Evolutionary conservation across 2,329 filamentous ascomycete genomes (phyloP).

Genomic region (Ophiosphaerella herpotricha): DNA sequence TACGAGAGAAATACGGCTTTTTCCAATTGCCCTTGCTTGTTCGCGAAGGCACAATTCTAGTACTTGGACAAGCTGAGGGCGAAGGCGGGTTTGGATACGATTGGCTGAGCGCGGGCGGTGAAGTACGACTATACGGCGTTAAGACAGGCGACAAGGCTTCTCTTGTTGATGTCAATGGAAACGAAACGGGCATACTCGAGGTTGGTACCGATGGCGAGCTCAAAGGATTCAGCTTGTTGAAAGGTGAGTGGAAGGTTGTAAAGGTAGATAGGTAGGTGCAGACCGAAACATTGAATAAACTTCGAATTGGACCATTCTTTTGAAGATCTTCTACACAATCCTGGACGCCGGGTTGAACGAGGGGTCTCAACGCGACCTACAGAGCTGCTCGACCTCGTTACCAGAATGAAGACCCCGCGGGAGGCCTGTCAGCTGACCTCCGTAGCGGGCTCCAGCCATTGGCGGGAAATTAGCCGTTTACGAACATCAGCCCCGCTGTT

Average conservation of each 20-base stretch:
- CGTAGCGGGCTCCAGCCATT: conserved; percentile 11
- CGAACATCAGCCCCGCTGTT: conserved; percentile 18
- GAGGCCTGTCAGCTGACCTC: background rate
- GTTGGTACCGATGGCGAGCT: conserved; percentile 35
- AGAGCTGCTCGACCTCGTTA: background rate
- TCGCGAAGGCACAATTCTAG: conserved; percentile 46
- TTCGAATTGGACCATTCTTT: background rate
- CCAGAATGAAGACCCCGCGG: background rate
- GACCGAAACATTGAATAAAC: background rate
- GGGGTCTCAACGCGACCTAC: too few relatives aligned
- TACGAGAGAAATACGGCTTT: conserved; percentile 49
- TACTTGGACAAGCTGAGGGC: conserved; percentile 47
- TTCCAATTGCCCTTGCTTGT: conserved; percentile 49
- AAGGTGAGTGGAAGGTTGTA: conserved; percentile 43
- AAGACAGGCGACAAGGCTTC: conserved; percentile 40
- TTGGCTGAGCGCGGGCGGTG: conserved; percentile 46
- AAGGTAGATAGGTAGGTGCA: conserved; percentile 24
- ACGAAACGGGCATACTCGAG: conserved; percentile 35
- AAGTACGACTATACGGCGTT: conserved; percentile 45
- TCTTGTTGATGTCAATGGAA: conserved; percentile 43
- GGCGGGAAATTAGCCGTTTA: conserved; percentile 27
- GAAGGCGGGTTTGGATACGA: conserved; percentile 47
- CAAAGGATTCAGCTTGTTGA: conserved; percentile 32
- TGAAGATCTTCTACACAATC: too few relatives aligned
- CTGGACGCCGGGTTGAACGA: too few relatives aligned